Evolutionary conservation across 768 basidiomycete genomes (phyloP).

Genomic region (Leccinum variicolor): DNA sequence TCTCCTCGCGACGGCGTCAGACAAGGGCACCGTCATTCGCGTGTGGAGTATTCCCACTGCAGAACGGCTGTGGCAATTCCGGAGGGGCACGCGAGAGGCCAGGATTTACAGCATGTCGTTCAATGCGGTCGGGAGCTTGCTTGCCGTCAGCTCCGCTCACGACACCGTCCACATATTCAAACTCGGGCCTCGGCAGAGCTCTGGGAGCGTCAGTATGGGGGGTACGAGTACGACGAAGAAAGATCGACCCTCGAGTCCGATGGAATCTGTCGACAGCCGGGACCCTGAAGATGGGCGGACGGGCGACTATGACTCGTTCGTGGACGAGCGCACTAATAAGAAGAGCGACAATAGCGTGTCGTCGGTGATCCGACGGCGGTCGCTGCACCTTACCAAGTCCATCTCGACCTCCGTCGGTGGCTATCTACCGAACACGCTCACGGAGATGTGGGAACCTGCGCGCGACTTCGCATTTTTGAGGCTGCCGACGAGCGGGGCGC

Average conservation of each 20-base stretch:
- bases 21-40: slow-evolving; percentile 95
- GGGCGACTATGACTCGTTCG: slow-evolving; percentile 82
- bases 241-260: slow-evolving; percentile 49
- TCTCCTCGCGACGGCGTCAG: slow-evolving; percentile 87
- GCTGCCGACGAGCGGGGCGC: slow-evolving; percentile 71
- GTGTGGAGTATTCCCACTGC: slow-evolving; percentile 90
- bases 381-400: slow-evolving; percentile 70
- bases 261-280: slow-evolving; percentile 61
- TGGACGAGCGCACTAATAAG: slow-evolving; percentile 64
- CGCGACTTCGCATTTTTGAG: slow-evolving; percentile 91
- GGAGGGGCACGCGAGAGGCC: slow-evolving; percentile 84
- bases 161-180: slow-evolving; percentile 98
- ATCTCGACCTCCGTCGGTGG: slow-evolving; percentile 78
- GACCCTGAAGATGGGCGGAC: slow-evolving; percentile 53
- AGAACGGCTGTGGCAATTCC: slow-evolving; percentile 93
- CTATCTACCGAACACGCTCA: slow-evolving; percentile 83
- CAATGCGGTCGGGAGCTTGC: slow-evolving; percentile 76
- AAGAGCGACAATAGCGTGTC: slow-evolving; percentile 48
- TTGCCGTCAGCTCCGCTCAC: slow-evolving; percentile 88
- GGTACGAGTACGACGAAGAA: slow-evolving; percentile 18
- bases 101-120: slow-evolving; percentile 84
- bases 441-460: slow-evolving; percentile 96
- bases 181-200: slow-evolving; percentile 47
- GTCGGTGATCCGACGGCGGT: slow-evolving; percentile 64
- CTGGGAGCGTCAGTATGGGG: slow-evolving; percentile 1